Conservation (phyloP, 78 protist species). For the Anaeramoeba flamelloides region DNA sequence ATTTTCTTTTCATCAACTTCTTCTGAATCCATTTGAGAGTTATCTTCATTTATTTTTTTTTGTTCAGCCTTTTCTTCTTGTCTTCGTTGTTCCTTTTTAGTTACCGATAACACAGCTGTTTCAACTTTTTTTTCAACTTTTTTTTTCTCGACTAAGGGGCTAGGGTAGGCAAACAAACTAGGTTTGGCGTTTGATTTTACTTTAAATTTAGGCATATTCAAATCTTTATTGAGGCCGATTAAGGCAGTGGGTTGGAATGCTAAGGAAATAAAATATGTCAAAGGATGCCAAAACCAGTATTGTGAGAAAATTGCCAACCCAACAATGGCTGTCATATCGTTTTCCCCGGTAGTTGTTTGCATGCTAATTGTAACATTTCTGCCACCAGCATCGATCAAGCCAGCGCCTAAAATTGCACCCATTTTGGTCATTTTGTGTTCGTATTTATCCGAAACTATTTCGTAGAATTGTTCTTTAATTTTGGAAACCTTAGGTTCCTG, state of each 20-base stretch:
- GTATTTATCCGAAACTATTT: slow-evolving; percentile 47
- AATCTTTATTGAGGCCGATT: slow-evolving; percentile 54
- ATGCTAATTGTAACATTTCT: slow-evolving; percentile 69
- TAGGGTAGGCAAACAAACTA: slow-evolving; percentile 73
- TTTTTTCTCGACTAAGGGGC: slow-evolving; percentile 35
- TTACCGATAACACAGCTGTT: slow-evolving; percentile 43
- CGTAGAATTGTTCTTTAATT: no score
- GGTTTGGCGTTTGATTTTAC: slow-evolving; percentile 39
- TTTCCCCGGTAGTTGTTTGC: slow-evolving; percentile 43
- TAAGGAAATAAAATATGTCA: slow-evolving; percentile 61
- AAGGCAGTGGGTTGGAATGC: slow-evolving; percentile 84
- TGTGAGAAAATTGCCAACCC: slow-evolving; percentile 76
- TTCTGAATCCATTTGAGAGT: background rate
- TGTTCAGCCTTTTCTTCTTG: slow-evolving; percentile 7
- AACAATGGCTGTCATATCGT: slow-evolving; percentile 25
- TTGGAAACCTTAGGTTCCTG: slow-evolving; percentile 20
- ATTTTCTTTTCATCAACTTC: background rate
- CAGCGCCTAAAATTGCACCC: slow-evolving; percentile 92
- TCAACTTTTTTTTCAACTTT: slow-evolving; percentile 24
- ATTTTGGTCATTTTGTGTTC: slow-evolving; percentile 69
- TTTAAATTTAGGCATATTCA: slow-evolving; percentile 27
- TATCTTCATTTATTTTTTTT: slow-evolving; percentile 10
- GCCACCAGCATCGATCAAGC: slow-evolving; percentile 94
- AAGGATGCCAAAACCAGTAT: slow-evolving; percentile 95
- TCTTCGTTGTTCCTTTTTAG: slow-evolving; percentile 13